These are phyloP conservation scores for Piloderma croceum DNA, from an alignment of 768 basidiomycete species.

Conservation along the genomic window DNA sequence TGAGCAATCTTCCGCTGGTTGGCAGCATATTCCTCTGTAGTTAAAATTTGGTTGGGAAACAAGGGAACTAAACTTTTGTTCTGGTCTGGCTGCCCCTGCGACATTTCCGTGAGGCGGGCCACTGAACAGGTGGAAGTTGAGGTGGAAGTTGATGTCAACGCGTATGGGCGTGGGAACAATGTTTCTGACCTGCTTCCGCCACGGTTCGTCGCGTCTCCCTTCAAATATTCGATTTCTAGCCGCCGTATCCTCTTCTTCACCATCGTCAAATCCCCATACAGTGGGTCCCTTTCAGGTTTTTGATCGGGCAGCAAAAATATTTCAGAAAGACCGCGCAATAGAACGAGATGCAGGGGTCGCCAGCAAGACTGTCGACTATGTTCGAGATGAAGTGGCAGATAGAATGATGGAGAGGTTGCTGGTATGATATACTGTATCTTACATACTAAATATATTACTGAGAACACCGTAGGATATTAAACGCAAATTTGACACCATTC, in stretches of 20 bases:
- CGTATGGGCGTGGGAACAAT: no score
- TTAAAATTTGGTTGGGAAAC: no score
- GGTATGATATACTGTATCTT: constrained; percentile 37
- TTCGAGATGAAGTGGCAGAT: constrained; percentile 87
- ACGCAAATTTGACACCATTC: constrained; percentile 66
- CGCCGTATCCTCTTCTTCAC: constrained; percentile 40
- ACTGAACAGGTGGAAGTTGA: no score
- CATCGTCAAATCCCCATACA: constrained; percentile 37
- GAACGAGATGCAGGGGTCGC: constrained; percentile 46
- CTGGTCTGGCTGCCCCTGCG: no score
- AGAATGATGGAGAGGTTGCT: constrained; percentile 85
- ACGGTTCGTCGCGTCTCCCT: no score
- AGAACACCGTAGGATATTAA: constrained; percentile 74
- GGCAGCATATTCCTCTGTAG: constrained; percentile 22
- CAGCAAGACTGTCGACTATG: constrained; percentile 83
- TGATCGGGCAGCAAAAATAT: constrained; percentile 70
- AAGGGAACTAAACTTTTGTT: no score
- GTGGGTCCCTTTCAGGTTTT: constrained; percentile 78
- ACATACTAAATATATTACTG: constrained; percentile 6
- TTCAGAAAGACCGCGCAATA: constrained; percentile 76
- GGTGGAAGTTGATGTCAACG: no score
- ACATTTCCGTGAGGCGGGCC: no score
- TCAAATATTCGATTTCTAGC: no score
- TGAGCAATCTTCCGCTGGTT: constrained; percentile 26
- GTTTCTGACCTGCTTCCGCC: no score